A percentile compares a stretch with the other conserved stretches of the same genome.
These are phyloP conservation scores for Setaria viridis DNA, from an alignment of 202 grass and related monocot species.

Conservation along the genomic window DNA sequence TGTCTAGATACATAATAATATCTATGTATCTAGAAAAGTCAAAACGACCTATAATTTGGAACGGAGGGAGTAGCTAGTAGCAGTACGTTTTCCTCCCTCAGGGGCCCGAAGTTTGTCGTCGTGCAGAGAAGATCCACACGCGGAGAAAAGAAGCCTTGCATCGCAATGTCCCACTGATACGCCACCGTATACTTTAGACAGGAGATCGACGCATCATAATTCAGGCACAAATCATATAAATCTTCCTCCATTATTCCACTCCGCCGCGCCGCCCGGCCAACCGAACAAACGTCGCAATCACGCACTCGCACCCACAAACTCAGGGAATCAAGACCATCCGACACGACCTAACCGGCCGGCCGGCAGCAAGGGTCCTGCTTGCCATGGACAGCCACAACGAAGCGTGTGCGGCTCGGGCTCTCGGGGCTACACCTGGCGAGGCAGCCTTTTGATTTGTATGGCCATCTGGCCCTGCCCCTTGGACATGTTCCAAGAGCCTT, in stretches of 20 bases:
- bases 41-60: no score
- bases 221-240: slow-evolving; percentile 18
- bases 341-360: background rate
- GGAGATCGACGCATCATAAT: background rate
- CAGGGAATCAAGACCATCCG: background rate
- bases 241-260: slow-evolving; percentile 28
- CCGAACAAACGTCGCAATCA: background rate
- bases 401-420: background rate
- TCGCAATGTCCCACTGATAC: background rate
- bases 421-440: slow-evolving; percentile 10
- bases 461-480: slow-evolving; percentile 29
- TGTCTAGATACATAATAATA: no score
- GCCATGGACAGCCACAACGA: background rate
- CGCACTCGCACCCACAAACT: slow-evolving; percentile 1
- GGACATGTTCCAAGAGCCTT: slow-evolving; percentile 37
- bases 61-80: no score
- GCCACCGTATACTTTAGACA: background rate
- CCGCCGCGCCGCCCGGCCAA: background rate
- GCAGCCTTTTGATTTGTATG: slow-evolving; percentile 13
- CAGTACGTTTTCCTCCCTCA: background rate
- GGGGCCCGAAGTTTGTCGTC: background rate
- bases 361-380: background rate
- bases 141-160: slow-evolving; percentile 32
- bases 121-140: slow-evolving; percentile 36
- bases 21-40: no score